phyloP scores from a whole-genome alignment of 2,329 filamentous ascomycete species.

The Colletotrichum abscissum region DNA sequence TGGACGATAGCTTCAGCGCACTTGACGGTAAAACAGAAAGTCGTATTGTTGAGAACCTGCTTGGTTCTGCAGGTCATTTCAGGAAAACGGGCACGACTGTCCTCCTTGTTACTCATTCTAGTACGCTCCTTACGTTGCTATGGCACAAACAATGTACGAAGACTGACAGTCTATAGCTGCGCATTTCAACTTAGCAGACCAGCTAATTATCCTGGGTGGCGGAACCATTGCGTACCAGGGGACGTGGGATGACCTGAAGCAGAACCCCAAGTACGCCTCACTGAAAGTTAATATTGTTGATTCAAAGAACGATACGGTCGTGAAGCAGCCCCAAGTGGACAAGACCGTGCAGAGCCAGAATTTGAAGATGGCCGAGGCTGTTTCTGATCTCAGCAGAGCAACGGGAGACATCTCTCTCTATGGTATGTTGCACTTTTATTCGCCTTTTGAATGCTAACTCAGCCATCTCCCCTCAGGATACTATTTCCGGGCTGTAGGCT shows the following conservation, averaged over 20 bases:
- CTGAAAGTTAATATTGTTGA: neutral
- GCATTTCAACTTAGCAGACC: conserved; percentile 2
- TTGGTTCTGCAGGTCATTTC: conserved; percentile 36
- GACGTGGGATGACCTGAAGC: neutral
- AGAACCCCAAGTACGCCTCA: neutral
- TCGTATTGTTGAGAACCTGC: conserved; percentile 30
- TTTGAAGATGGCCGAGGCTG: conserved; percentile 13
- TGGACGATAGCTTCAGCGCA: conserved; percentile 34
- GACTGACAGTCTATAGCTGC: neutral
- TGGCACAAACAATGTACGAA: neutral
- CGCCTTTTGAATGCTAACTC: neutral
- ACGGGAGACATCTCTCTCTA: conserved; percentile 27
- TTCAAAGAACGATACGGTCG: too few relatives aligned
- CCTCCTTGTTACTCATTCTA: conserved; percentile 13
- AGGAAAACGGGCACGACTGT: conserved; percentile 36
- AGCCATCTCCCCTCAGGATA: neutral
- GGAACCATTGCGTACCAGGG: conserved; percentile 1
- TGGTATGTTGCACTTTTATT: neutral
- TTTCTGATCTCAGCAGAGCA: conserved; percentile 4
- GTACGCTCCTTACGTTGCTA: neutral
- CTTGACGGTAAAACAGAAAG: conserved; percentile 32
- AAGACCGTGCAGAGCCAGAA: conserved; percentile 3
- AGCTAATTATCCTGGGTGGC: neutral
- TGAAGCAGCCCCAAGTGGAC: neutral
- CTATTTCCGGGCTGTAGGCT: conserved; percentile 1